Evolutionary conservation across 768 basidiomycete genomes (phyloP).

Genomic region (Sarcodon sp.): DNA sequence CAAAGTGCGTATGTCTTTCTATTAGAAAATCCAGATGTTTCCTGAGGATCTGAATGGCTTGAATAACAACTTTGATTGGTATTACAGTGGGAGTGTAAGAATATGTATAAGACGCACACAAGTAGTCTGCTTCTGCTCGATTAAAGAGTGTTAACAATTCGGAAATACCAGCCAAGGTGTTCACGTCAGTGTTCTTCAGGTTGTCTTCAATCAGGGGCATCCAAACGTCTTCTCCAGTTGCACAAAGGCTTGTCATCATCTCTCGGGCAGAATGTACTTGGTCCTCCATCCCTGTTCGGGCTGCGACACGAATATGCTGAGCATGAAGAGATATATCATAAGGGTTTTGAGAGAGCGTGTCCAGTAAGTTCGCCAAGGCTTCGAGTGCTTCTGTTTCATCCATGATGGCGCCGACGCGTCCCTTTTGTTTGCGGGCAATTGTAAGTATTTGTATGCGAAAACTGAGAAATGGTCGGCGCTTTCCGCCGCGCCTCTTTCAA

Average conservation of each 20-base stretch:
- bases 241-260: conserved; percentile 49
- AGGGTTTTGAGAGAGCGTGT: conserved; percentile 42
- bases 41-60: conserved; percentile 67
- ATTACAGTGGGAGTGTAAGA: neutral
- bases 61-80: conserved; percentile 6
- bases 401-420: conserved; percentile 20
- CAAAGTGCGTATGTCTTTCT: conserved; percentile 23
- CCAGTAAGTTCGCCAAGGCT: conserved; percentile 47
- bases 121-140: conserved; percentile 62
- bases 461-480: no score
- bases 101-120: conserved; percentile 45
- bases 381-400: conserved; percentile 50
- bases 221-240: conserved; percentile 65
- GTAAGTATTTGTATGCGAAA: no score
- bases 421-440: no score
- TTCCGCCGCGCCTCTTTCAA: no score
- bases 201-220: conserved; percentile 50
- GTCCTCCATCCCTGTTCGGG: conserved; percentile 41
- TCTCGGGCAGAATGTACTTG: conserved; percentile 52
- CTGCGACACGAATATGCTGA: conserved; percentile 52
- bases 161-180: conserved; percentile 35
- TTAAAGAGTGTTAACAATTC: conserved; percentile 50
- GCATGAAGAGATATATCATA: conserved; percentile 53
- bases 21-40: conserved; percentile 53
- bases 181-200: conserved; percentile 31